Conservation (phyloP, 2,329 filamentous ascomycete genomes). For the Lasiodiplodia citricola region DNA sequence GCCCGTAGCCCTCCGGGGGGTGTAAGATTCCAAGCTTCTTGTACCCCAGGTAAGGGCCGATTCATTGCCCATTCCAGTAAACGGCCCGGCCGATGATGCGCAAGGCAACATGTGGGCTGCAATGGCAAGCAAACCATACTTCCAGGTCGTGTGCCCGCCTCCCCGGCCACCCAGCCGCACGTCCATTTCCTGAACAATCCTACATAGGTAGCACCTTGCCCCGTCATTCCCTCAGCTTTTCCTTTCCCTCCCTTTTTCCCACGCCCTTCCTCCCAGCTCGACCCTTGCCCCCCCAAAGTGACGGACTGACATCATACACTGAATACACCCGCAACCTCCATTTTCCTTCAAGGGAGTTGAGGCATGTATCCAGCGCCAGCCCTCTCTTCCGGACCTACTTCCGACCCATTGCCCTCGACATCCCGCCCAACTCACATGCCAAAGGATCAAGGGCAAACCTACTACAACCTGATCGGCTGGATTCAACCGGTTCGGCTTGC, state of each 20-base stretch:
- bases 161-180: background rate
- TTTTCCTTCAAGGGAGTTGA: background rate
- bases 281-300: background rate
- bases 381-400: background rate
- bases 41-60: constrained; percentile 19
- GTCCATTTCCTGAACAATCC: background rate
- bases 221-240: background rate
- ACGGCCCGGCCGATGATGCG: constrained; percentile 16
- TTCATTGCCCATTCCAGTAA: constrained; percentile 22
- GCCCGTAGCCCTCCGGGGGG: background rate
- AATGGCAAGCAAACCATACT: background rate
- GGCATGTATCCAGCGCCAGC: background rate
- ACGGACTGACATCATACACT: background rate
- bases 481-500: background rate
- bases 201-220: background rate
- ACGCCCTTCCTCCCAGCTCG: background rate
- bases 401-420: background rate
- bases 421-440: background rate
- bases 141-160: background rate
- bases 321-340: background rate
- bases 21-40: constrained; percentile 11
- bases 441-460: background rate
- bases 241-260: background rate
- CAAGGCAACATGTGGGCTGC: background rate
- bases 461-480: background rate